phyloP scores from a whole-genome alignment of 2,329 filamentous ascomycete genomes.

The Coniella vitis region DNA sequence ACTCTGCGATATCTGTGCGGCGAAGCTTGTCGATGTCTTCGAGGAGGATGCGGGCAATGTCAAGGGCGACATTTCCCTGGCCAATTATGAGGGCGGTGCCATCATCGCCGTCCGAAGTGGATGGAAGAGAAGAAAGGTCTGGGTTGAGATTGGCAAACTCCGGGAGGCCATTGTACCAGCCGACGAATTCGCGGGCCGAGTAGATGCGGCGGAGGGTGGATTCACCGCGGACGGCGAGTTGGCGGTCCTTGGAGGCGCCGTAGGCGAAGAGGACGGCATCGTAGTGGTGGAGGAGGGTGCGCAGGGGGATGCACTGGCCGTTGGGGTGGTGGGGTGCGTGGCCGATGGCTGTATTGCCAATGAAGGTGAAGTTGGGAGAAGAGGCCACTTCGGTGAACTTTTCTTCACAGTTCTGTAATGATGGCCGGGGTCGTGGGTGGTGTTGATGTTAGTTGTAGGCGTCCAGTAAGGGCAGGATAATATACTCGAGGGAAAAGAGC shows the following conservation, averaged over 20 bases:
- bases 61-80: slow-evolving; percentile 92
- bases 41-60: slow-evolving; percentile 83
- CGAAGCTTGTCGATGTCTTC: slow-evolving; percentile 65
- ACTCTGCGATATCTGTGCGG: slow-evolving; percentile 82
- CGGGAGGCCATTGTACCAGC: slow-evolving; percentile 96
- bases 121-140: slow-evolving; percentile 47
- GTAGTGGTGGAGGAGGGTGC: slow-evolving; percentile 70
- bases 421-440: too few species aligned
- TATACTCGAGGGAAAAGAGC: background rate
- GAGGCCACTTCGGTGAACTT: slow-evolving; percentile 85
- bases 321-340: slow-evolving; percentile 32
- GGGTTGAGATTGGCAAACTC: slow-evolving; percentile 69
- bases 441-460: too few species aligned
- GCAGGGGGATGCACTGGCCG: slow-evolving; percentile 55
- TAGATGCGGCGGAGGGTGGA: slow-evolving; percentile 64
- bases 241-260: slow-evolving; percentile 77
- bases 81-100: slow-evolving; percentile 85
- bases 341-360: slow-evolving; percentile 83
- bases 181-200: slow-evolving; percentile 88
- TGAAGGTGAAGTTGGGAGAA: slow-evolving; percentile 77
- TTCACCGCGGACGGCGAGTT: slow-evolving; percentile 75
- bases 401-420: slow-evolving; percentile 79
- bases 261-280: slow-evolving; percentile 91
- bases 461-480: too few species aligned
- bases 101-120: slow-evolving; percentile 16